Conservation (phyloP, 2,329 filamentous ascomycete genomes). For the Beauveria sp. region DNA sequence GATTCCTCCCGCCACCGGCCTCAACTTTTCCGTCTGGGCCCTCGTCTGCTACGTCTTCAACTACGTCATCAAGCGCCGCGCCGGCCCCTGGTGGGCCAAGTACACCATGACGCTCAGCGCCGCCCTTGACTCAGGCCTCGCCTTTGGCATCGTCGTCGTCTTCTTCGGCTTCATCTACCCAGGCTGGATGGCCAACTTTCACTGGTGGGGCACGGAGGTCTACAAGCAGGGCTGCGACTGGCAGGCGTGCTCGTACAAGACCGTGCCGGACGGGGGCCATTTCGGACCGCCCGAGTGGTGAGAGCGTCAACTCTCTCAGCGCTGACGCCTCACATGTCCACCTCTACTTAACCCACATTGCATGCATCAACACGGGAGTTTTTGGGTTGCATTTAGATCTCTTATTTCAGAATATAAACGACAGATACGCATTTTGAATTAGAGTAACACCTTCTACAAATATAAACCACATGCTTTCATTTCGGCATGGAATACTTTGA, state of each 20-base stretch:
- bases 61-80: slow-evolving; percentile 61
- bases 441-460: neutral
- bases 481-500: neutral
- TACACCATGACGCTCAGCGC: slow-evolving; percentile 86
- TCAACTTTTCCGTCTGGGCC: slow-evolving; percentile 85
- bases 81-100: slow-evolving; percentile 76
- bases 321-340: neutral
- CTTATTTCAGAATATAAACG: neutral
- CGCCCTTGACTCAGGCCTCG: slow-evolving; percentile 73
- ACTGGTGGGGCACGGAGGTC: slow-evolving; percentile 84
- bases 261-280: slow-evolving; percentile 51
- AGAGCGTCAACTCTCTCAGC: neutral
- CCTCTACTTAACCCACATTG: neutral
- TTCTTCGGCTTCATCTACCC: slow-evolving; percentile 86
- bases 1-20: slow-evolving; percentile 79
- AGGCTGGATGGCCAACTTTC: slow-evolving; percentile 63
- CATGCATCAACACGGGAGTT: neutral
- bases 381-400: neutral
- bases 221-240: slow-evolving; percentile 82
- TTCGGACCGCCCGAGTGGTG: slow-evolving; percentile 61
- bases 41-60: slow-evolving; percentile 83
- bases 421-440: neutral
- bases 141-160: slow-evolving; percentile 73
- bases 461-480: neutral
- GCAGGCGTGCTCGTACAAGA: slow-evolving; percentile 67